A percentile compares a stretch with the other conserved stretches of the same genome.
phyloP scores from a whole-genome alignment of 2,329 filamentous ascomycete genomes.

The Xylaria sp. region DNA sequence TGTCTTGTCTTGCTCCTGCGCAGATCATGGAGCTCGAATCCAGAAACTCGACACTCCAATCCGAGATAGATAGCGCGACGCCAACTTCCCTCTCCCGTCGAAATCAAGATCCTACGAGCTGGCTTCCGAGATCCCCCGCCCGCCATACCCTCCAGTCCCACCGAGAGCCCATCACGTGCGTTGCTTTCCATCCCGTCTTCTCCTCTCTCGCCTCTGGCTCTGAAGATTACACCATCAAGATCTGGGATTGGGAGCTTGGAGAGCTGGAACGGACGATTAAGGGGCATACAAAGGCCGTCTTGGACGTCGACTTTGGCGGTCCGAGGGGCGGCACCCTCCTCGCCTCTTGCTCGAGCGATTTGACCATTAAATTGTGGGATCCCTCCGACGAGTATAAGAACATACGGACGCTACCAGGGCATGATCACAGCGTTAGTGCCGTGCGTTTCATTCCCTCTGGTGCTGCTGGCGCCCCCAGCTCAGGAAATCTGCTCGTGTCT shows the following conservation, averaged over 20 bases:
- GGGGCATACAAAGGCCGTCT: conserved; percentile 87
- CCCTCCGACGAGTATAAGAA: conserved; percentile 94
- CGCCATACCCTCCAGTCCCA: conserved; percentile 87
- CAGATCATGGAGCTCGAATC: conserved; percentile 95
- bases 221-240: conserved; percentile 93
- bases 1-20: conserved; percentile 14
- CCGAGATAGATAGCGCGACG: conserved; percentile 85
- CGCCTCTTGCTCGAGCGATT: conserved; percentile 85
- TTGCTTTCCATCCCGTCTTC: conserved; percentile 93
- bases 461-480: conserved; percentile 79
- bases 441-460: conserved; percentile 90
- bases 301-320: conserved; percentile 91
- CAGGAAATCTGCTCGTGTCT: conserved; percentile 85
- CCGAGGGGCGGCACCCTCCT: conserved; percentile 82
- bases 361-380: conserved; percentile 96
- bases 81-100: conserved; percentile 78
- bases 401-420: conserved; percentile 87
- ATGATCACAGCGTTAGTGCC: conserved; percentile 91
- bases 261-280: conserved; percentile 92
- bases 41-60: conserved; percentile 76
- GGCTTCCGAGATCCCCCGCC: conserved; percentile 86
- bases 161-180: conserved; percentile 81
- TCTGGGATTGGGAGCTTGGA: conserved; percentile 96
- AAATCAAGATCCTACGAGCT: conserved; percentile 85
- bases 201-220: conserved; percentile 90